Conservation (phyloP, 306 rosid species). For the Quercus suber region DNA sequence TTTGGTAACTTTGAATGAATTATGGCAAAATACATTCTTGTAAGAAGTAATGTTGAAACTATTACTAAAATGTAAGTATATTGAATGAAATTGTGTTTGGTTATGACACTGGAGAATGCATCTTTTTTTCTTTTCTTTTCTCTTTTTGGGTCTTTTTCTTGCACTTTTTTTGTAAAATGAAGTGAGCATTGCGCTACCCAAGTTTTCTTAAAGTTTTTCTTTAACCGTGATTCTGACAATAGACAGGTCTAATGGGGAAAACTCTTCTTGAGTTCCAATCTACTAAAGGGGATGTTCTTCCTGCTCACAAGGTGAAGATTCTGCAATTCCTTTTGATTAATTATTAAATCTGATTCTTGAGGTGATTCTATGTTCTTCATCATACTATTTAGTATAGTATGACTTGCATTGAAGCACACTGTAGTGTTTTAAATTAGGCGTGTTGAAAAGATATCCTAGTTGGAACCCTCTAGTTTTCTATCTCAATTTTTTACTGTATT, state of each 20-base stretch:
- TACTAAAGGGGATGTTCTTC: constrained; percentile 90
- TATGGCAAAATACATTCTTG: too few species aligned
- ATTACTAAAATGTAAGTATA: too few species aligned
- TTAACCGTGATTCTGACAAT: constrained; percentile 29
- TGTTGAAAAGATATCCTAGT: neutral
- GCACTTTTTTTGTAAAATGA: neutral
- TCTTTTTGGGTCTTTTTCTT: neutral
- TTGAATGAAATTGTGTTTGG: too few species aligned
- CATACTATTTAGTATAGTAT: neutral
- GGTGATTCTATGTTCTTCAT: neutral
- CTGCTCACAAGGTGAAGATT: constrained; percentile 83
- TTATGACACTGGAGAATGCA: too few species aligned
- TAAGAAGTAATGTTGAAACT: too few species aligned
- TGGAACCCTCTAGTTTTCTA: neutral
- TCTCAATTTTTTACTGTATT: neutral
- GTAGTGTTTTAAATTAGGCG: neutral
- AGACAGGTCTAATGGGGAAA: constrained; percentile 98
- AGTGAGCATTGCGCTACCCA: constrained; percentile 12
- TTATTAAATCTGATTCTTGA: neutral
- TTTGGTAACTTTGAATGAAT: too few species aligned
- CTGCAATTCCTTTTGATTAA: constrained; percentile 1
- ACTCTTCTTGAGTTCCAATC: constrained; percentile 84
- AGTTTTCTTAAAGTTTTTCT: constrained; percentile 16
- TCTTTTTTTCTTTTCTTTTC: neutral
- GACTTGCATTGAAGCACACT: neutral